Conservation (phyloP, 2,329 filamentous ascomycete genomes). For the Fusarium illudens region DNA sequence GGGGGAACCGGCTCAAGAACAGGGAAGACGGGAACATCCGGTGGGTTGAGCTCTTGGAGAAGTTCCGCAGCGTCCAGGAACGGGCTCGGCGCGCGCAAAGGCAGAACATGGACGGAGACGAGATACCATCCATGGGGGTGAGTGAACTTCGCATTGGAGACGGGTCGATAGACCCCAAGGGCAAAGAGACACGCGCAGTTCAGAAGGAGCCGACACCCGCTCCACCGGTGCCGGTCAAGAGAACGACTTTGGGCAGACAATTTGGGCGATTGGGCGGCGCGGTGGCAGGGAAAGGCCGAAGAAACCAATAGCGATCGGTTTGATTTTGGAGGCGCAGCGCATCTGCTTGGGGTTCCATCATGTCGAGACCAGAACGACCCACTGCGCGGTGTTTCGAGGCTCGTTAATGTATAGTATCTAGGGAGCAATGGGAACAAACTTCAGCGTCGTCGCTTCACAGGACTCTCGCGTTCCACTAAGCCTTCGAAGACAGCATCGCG, state of each 20-base stretch:
- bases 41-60: constrained; percentile 93
- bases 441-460: constrained; percentile 52
- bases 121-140: constrained; percentile 56
- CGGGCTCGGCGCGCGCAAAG: constrained; percentile 77
- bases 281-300: constrained; percentile 69
- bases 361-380: neutral
- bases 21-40: constrained; percentile 86
- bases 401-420: constrained; percentile 33
- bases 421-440: constrained; percentile 14
- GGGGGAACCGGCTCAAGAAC: constrained; percentile 79
- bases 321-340: constrained; percentile 17
- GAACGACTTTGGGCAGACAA: constrained; percentile 71
- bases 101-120: constrained; percentile 60
- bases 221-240: constrained; percentile 61
- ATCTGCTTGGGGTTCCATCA: constrained; percentile 6
- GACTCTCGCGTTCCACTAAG: constrained; percentile 70
- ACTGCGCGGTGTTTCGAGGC: constrained; percentile 1
- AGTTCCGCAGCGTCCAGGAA: constrained; percentile 92
- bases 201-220: constrained; percentile 58
- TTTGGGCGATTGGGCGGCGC: constrained; percentile 77
- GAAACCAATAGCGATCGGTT: constrained; percentile 46
- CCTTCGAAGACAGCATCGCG: constrained; percentile 80
- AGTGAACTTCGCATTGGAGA: constrained; percentile 55
- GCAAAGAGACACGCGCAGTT: constrained; percentile 55
- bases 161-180: constrained; percentile 50